Evolutionary conservation across 805 yeast species (phyloP), one percentile per base, ranked within the genome.

Genomic region (Pachysolen tannophilus): DNA sequence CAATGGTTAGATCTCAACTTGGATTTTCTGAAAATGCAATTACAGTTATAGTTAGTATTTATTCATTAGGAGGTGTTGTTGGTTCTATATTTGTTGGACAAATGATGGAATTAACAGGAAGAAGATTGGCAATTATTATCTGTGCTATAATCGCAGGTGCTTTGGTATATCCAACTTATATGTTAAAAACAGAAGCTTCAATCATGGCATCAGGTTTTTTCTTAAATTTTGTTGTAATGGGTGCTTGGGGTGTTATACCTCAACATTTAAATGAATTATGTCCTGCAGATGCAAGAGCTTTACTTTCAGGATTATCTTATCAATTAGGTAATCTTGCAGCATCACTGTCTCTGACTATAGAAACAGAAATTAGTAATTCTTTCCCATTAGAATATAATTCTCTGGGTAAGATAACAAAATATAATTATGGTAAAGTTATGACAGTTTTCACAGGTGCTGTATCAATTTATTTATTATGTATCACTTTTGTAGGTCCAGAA

Each of bases 171-270:
- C 83, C 83, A 42, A 72, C 78, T 78, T 75, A 1, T 72, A 65
- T 55, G 49, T 71, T 47, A 39, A 58, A 32, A 53, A 53, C 23
- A 37, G 56, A 31, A 75, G 66, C n/a, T 10, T 65, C 74, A 11
- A 65, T 72, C 38, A 69, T 69, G 43, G 79, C 78, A 1, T 78
- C 78, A 41, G 80, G 58, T 1, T 75, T 76, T 51, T 74, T 72
- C 56, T 52, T 76, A 41, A 82, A 75, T 48, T 71, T 71, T 47
- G 72, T 69, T 42, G 81, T 78, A 36, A 82, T 75, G 57, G 83
- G 83, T 47, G 75, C 78, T 19, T 78, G 81, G 78, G 83, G 82
- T 45, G 76, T 76, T 26, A 63, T 71, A 36, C 83, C 83, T 35
- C 63, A 73, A 38, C 80, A 76, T 52, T 58, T 78, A 37, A 63